These are phyloP conservation scores for Ambispora gerdemannii DNA, from an alignment of 192 early-diverging fungal genomes.

Conservation along the genomic window DNA sequence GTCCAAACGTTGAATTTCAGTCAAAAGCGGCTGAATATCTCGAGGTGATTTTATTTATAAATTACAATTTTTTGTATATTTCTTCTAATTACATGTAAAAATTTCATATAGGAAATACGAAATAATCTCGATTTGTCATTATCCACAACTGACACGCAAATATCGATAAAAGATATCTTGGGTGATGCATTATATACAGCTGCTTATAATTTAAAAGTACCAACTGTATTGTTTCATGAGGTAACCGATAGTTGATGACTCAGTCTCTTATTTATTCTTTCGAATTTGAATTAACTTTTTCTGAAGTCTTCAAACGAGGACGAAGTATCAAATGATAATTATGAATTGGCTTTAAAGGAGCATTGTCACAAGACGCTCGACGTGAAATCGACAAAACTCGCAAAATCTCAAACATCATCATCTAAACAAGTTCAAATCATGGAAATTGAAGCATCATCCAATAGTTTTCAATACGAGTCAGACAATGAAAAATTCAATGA, in stretches of 20 bases:
- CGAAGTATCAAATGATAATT: background rate
- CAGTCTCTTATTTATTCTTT: background rate
- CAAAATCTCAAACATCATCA: background rate
- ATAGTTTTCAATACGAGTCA: background rate
- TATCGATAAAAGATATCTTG: background rate
- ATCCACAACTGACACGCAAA: background rate
- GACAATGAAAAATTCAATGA: background rate
- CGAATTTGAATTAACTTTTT: background rate
- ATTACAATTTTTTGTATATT: background rate
- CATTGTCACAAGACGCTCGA: background rate
- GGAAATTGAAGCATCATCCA: background rate
- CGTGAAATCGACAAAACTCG: too few species aligned
- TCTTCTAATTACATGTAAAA: background rate
- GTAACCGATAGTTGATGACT: background rate
- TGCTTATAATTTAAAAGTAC: slow-evolving; percentile 15
- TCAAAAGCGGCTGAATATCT: background rate
- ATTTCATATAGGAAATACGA: background rate
- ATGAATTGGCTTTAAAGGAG: too few species aligned
- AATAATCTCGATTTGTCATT: slow-evolving; percentile 7
- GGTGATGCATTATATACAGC: slow-evolving; percentile 10
- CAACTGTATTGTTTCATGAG: background rate
- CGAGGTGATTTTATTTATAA: background rate
- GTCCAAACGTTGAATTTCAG: slow-evolving; percentile 10
- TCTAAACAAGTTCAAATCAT: background rate
- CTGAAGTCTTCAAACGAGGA: slow-evolving; percentile 15